These are phyloP conservation scores for Cercophora sp. DNA, from an alignment of 495 filamentous ascomycete species.

Conservation along the genomic window DNA sequence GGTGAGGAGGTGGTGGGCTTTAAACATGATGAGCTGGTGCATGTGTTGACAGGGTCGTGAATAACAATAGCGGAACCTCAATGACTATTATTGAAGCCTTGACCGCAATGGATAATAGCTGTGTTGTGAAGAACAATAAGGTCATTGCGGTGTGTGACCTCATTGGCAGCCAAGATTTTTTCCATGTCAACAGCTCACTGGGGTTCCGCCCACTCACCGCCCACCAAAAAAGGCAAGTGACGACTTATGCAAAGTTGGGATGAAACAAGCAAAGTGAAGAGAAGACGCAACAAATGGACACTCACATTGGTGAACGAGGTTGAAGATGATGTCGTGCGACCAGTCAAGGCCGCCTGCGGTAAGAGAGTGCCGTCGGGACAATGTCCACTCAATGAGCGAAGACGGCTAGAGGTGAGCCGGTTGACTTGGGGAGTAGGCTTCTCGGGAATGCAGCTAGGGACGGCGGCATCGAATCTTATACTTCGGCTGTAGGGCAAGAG, in stretches of 20 bases:
- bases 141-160: no score
- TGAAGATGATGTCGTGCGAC: conserved; percentile 6
- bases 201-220: no score
- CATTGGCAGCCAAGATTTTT: no score
- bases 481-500: conserved; percentile 4
- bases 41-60: background rate
- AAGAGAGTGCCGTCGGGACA: conserved; percentile 9
- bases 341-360: conserved; percentile 15
- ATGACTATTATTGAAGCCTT: no score
- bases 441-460: conserved; percentile 16
- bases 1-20: background rate
- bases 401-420: conserved; percentile 7
- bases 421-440: conserved; percentile 11
- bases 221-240: no score
- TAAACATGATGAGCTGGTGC: background rate
- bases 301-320: conserved; percentile 5
- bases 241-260: no score
- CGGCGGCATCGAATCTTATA: conserved; percentile 26
- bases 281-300: background rate
- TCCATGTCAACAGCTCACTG: no score
- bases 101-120: no score
- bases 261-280: background rate
- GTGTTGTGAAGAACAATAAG: no score
- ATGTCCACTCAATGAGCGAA: conserved; percentile 17
- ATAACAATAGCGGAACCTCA: conserved; percentile 4